These are phyloP conservation scores for Epichloe sp. DNA, from an alignment of 2,329 filamentous ascomycete species.

Conservation along the genomic window DNA sequence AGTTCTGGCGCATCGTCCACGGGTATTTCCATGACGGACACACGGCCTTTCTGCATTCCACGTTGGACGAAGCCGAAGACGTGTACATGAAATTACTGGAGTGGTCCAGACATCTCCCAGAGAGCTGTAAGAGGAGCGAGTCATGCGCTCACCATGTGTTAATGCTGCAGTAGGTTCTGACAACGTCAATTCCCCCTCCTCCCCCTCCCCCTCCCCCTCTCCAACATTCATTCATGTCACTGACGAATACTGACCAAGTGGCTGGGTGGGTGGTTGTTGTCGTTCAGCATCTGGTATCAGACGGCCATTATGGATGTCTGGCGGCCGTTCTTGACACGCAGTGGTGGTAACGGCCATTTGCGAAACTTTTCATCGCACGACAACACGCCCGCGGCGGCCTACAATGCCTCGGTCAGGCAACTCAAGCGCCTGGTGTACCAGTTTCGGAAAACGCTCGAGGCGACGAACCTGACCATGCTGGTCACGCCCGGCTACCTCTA, in stretches of 20 bases:
- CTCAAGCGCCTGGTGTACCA: background rate
- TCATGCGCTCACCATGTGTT: background rate
- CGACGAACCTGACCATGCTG: background rate
- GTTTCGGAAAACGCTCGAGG: background rate
- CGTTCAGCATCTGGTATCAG: background rate
- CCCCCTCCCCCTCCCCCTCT: fast-evolving
- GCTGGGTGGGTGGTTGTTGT: too few species aligned
- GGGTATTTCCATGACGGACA: background rate
- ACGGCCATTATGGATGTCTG: background rate
- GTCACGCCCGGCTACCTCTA: background rate
- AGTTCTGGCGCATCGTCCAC: background rate
- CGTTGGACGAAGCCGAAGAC: background rate
- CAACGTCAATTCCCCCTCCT: background rate
- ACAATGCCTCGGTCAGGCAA: background rate
- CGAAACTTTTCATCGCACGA: background rate
- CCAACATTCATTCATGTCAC: background rate
- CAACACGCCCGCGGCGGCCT: background rate
- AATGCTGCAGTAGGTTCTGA: background rate
- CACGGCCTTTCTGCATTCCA: background rate
- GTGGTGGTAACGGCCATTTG: background rate
- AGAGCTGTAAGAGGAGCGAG: background rate
- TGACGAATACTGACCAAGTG: background rate
- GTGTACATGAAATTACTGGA: background rate
- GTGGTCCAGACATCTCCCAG: background rate
- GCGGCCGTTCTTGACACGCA: background rate